Base-by-base conservation (phyloP, 345 rosid genomes). In the Salix purpurea region DNA sequence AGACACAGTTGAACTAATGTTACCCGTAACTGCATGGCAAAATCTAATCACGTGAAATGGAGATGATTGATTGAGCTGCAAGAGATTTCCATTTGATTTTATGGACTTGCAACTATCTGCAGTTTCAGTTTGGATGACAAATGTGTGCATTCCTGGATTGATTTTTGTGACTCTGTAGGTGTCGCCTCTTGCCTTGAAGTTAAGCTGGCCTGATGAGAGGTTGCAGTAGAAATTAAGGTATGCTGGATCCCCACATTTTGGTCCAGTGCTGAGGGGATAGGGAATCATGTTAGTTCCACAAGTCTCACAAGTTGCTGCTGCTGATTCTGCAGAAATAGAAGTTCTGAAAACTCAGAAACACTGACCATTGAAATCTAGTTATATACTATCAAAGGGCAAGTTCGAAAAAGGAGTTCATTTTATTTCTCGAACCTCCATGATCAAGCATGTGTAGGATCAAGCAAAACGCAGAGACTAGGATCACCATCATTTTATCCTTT, bases 201-300 rank as follows among this genome's bases (percentile, higher is more conserved):
- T 78, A 42, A 90, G 76, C 64, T 84, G 83, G 30, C 91, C 89
- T 48, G 88, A 67, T 1, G 89, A 74, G 67, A 68, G 68, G 77
- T 89, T 85, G 84, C 96, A 88, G 69, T 65, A 69, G 82, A 91
- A 91, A 69, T 74, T 87, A 36, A 78, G 71, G 78, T 91, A 88
- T 74, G 21, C 74, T 24, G 89, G 80, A 65, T 91, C 97, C 3
- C 94, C 97, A 61, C 94, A 91, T 36, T 81, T 83, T 16, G 82
- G 71, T 70, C 87, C 87, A 7, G 89, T 90, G 84, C 94, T 91
- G 14, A 91, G 86, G 6, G 94, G 94, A 81, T 91, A 89, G 2
- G 94, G 91, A 62, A 89, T 78, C 62, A 78, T 66, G 82, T 77
- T 87, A 6, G 91, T 76, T 30, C 90, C 90, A 34, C 92, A 89